phyloP scores from a whole-genome alignment of 1,284 basidiomycete genomes.

The Coniferiporia weirii region DNA sequence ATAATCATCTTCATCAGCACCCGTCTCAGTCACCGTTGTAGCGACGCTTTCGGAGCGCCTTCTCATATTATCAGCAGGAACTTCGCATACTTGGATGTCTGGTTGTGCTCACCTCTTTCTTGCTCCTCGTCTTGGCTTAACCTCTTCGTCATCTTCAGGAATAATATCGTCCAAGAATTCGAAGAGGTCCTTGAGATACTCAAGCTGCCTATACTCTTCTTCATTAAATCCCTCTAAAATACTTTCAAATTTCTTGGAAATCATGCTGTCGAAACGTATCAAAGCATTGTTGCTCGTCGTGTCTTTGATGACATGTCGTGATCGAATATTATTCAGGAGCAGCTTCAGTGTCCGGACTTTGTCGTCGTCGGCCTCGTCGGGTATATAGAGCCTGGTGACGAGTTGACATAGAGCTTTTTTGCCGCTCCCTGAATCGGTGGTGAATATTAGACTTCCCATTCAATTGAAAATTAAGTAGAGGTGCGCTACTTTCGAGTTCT shows the following conservation, averaged over 20 bases:
- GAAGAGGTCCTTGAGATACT: slow-evolving; percentile 58
- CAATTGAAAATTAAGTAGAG: slow-evolving; percentile 6
- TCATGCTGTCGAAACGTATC: slow-evolving; percentile 53
- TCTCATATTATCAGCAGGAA: background rate
- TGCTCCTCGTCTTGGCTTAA: slow-evolving; percentile 34
- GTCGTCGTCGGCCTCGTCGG: slow-evolving; percentile 57
- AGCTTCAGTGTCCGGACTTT: slow-evolving; percentile 61
- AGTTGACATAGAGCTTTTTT: slow-evolving; percentile 68
- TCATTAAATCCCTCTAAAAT: slow-evolving; percentile 64
- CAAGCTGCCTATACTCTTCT: slow-evolving; percentile 57
- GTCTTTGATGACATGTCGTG: slow-evolving; percentile 72
- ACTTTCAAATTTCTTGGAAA: slow-evolving; percentile 54
- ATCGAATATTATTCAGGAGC: slow-evolving; percentile 52
- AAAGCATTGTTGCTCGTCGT: slow-evolving; percentile 67
- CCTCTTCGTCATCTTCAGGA: slow-evolving; percentile 44
- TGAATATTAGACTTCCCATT: slow-evolving; percentile 25
- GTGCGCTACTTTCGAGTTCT: slow-evolving; percentile 38
- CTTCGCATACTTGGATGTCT: background rate
- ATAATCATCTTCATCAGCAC: slow-evolving; percentile 28
- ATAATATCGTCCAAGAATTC: slow-evolving; percentile 56
- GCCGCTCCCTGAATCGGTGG: slow-evolving; percentile 55
- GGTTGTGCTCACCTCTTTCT: slow-evolving; percentile 28
- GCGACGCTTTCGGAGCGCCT: slow-evolving; percentile 35
- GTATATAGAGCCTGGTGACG: slow-evolving; percentile 74
- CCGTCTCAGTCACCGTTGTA: slow-evolving; percentile 26